A percentile compares a stretch with the other conserved stretches of the same genome.
Evolutionary conservation across 192 early-diverging fungal species (phyloP).

Genomic region (Coemansia sp.): DNA sequence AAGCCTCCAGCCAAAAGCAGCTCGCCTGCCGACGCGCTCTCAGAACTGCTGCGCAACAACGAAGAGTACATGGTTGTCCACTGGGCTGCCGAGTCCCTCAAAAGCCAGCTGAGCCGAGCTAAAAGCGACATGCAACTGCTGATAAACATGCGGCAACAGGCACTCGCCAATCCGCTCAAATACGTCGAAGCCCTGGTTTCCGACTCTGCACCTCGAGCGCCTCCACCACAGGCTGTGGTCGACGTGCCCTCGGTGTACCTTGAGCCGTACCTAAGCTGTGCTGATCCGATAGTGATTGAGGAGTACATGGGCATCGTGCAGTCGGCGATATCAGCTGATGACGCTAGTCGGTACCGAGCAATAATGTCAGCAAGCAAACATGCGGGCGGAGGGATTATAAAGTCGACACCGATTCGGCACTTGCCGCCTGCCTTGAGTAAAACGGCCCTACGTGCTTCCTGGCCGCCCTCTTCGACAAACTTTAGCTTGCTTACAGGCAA

Average conservation of each 20-base stretch:
- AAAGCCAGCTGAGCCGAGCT: constrained; percentile 47
- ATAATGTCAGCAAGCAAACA: background rate
- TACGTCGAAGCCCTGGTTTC: constrained; percentile 37
- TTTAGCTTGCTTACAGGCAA: constrained; percentile 26
- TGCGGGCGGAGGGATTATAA: background rate
- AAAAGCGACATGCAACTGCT: constrained; percentile 47
- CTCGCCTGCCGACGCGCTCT: background rate
- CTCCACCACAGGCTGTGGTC: constrained; percentile 35
- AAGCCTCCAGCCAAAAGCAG: constrained; percentile 11
- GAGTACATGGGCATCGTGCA: constrained; percentile 16
- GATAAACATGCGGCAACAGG: constrained; percentile 25
- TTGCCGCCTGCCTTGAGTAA: constrained; percentile 3
- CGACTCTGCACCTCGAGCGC: constrained; percentile 22
- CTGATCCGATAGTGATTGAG: constrained; percentile 11
- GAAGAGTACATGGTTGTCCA: constrained; percentile 52
- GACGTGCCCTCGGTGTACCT: constrained; percentile 30
- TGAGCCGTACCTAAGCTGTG: constrained; percentile 32
- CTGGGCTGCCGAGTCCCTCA: constrained; percentile 40
- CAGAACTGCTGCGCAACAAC: constrained; percentile 42
- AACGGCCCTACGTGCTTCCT: constrained; percentile 4
- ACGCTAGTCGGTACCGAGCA: background rate
- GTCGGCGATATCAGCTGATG: background rate
- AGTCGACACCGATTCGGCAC: constrained; percentile 5
- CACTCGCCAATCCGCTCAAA: constrained; percentile 25
- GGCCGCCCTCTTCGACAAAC: constrained; percentile 15